A percentile compares a stretch with the other conserved stretches of the same genome.
phyloP scores from a whole-genome alignment of 192 early-diverging fungal species.

The Oehlia diaphana region DNA sequence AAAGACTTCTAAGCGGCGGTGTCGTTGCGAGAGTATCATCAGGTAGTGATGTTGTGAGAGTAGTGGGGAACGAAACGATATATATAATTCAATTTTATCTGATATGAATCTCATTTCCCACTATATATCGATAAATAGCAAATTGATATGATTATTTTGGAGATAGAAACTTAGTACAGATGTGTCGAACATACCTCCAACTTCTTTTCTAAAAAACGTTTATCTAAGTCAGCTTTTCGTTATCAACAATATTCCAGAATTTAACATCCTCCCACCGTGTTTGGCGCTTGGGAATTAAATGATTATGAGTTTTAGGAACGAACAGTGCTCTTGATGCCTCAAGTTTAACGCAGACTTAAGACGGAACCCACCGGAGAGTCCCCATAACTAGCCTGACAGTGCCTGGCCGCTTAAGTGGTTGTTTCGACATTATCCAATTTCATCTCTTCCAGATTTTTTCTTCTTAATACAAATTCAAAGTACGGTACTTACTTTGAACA shows the following conservation, averaged over 20 bases:
- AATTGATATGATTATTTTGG: too few species aligned
- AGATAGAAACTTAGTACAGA: too few species aligned
- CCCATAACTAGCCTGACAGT: conserved; percentile 19
- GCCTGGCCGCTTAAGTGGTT: too few species aligned
- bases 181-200: background rate
- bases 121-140: background rate
- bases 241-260: conserved; percentile 6
- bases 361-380: conserved; percentile 2
- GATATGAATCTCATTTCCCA: conserved; percentile 4
- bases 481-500: background rate
- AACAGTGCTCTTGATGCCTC: background rate
- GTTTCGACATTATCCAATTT: too few species aligned
- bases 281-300: conserved; percentile 13
- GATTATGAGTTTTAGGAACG: background rate
- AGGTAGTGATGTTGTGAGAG: too few species aligned
- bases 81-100: conserved; percentile 19
- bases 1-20: too few species aligned
- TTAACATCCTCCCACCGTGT: background rate
- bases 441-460: background rate
- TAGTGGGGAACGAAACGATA: background rate
- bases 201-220: background rate
- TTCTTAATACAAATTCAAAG: background rate
- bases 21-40: too few species aligned
- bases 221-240: background rate
- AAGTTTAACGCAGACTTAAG: background rate